These are phyloP conservation scores for Adansonia grandidieri DNA, from an alignment of 441 rosid genomes.

Conservation along the genomic window DNA sequence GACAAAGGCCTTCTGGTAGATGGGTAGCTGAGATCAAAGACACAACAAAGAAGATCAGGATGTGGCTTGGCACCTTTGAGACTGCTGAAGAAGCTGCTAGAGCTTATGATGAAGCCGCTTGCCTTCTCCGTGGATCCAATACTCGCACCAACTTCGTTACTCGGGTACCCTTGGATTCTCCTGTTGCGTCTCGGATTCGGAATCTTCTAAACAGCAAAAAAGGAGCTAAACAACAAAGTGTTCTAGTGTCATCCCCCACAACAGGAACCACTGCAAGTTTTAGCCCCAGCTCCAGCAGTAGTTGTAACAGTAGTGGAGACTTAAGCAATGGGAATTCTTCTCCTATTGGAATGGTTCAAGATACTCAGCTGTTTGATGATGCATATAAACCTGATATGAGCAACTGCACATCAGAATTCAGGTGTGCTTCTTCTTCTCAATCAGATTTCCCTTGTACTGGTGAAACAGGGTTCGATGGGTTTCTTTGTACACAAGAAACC, in stretches of 20 bases:
- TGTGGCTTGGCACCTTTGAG: slow-evolving; percentile 82
- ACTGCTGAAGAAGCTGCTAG: slow-evolving; percentile 78
- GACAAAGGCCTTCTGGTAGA: slow-evolving; percentile 82
- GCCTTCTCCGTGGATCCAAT: slow-evolving; percentile 78
- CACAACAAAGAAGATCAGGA: slow-evolving; percentile 73
- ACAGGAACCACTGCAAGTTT: slow-evolving; percentile 8
- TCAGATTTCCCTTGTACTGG: slow-evolving; percentile 37
- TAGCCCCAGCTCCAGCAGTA: slow-evolving; percentile 25
- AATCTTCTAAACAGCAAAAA: slow-evolving; percentile 61
- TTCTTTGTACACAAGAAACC: slow-evolving; percentile 51
- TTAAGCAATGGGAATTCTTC: slow-evolving; percentile 28
- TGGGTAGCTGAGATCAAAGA: slow-evolving; percentile 90
- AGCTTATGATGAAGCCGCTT: slow-evolving; percentile 82
- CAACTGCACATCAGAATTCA: slow-evolving; percentile 42
- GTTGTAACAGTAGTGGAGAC: slow-evolving; percentile 30
- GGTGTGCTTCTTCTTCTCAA: slow-evolving; percentile 36
- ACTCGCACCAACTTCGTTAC: slow-evolving; percentile 75
- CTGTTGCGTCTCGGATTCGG: slow-evolving; percentile 64
- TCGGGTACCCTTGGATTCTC: slow-evolving; percentile 57
- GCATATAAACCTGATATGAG: slow-evolving; percentile 69
- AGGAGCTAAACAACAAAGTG: slow-evolving; percentile 32
- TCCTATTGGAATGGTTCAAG: slow-evolving; percentile 34
- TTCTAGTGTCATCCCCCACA: slow-evolving; percentile 32
- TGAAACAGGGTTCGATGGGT: slow-evolving; percentile 46
- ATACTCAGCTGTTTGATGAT: slow-evolving; percentile 43